These are phyloP conservation scores for Microsporum ferrugineum DNA, from an alignment of 2,329 filamentous ascomycete genomes.

Conservation along the genomic window DNA sequence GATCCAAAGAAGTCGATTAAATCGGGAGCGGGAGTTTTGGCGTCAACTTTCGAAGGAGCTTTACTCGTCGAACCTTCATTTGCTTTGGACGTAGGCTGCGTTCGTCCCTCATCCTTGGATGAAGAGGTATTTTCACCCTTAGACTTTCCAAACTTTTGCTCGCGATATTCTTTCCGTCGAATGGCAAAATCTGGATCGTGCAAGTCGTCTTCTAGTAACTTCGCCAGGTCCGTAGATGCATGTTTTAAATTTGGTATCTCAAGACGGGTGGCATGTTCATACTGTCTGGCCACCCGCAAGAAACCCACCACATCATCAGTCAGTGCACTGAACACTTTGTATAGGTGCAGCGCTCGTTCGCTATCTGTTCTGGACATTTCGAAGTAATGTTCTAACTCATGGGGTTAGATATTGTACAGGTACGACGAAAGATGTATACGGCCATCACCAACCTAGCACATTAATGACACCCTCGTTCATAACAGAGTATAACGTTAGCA, in stretches of 20 bases:
- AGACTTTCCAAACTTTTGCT: constrained; percentile 66
- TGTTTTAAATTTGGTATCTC: constrained; percentile 97
- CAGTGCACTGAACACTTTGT: constrained; percentile 81
- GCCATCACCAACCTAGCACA: constrained; percentile 59
- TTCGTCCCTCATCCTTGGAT: constrained; percentile 5
- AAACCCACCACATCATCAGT: constrained; percentile 90
- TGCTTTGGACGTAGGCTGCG: constrained; percentile 26
- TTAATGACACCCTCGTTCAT: constrained; percentile 97
- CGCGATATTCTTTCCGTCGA: constrained; percentile 81
- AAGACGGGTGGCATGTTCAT: constrained; percentile 79
- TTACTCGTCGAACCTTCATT: constrained; percentile 17
- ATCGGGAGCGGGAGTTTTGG: constrained; percentile 46
- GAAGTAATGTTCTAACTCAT: constrained; percentile 71
- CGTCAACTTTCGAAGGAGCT: constrained; percentile 21
- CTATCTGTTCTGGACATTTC: constrained; percentile 95
- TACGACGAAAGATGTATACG: neutral
- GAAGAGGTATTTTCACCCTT: constrained; percentile 32
- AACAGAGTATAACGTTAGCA: constrained; percentile 81
- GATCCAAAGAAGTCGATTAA: constrained; percentile 92
- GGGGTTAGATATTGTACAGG: constrained; percentile 5
- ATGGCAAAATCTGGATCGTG: constrained; percentile 91
- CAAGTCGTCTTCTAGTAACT: constrained; percentile 85
- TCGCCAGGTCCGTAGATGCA: constrained; percentile 80
- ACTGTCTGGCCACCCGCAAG: constrained; percentile 72
- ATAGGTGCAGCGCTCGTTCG: constrained; percentile 80